These are phyloP conservation scores for Euphorbia corollata DNA, from an alignment of 441 rosid species.

Conservation along the genomic window DNA sequence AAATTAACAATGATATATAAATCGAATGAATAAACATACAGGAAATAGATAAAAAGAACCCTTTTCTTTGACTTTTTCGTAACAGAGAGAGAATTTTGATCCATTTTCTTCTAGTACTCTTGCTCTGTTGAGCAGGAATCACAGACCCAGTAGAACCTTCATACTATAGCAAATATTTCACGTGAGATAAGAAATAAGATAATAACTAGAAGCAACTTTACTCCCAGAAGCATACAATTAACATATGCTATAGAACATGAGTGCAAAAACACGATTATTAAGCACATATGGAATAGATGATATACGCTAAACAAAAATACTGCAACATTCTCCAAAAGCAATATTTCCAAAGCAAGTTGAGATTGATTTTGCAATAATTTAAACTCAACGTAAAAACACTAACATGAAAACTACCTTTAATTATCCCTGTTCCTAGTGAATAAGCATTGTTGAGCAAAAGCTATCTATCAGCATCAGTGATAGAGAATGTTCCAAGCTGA, in stretches of 20 bases:
- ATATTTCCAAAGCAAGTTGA: constrained; percentile 2
- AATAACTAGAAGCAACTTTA: background rate
- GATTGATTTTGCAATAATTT: constrained; percentile 2
- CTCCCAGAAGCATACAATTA: background rate
- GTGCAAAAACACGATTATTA: background rate
- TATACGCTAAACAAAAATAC: no score
- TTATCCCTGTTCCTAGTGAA: constrained; percentile 60
- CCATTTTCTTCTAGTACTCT: no score
- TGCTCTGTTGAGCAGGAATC: no score
- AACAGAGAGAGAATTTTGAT: no score
- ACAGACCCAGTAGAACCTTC: no score
- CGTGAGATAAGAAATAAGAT: background rate
- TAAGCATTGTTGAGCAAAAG: constrained; percentile 60
- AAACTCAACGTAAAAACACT: constrained; percentile 13
- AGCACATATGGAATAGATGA: background rate
- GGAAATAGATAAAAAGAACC: no score
- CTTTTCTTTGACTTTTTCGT: no score
- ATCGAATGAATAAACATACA: no score
- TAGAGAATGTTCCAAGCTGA: constrained; percentile 55
- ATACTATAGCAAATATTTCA: no score
- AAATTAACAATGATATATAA: no score
- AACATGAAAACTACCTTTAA: constrained; percentile 48
- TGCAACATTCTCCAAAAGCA: background rate
- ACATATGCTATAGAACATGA: no score
- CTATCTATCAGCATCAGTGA: constrained; percentile 53